Base-by-base conservation (phyloP, 805 yeast species). In the Wickerhamiella bombiphila region DNA sequence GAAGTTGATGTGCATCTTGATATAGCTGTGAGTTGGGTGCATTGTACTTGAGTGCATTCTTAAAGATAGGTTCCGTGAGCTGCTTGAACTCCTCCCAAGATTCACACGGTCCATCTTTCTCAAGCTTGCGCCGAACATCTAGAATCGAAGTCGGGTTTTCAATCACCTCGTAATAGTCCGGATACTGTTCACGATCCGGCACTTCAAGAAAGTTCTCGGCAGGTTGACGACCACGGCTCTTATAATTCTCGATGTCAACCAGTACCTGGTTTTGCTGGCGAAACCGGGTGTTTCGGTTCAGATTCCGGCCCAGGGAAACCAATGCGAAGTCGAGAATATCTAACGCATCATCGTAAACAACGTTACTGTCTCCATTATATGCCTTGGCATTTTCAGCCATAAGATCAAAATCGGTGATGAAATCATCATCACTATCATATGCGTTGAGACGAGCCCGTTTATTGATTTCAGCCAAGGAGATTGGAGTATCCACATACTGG, bases 31-130 rank as follows among this genome's bases (percentile, higher is more conserved):
- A 72, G 1, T 70, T 72, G 37, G 79, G 79, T 42, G 74, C 79
- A 56, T 86, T 88, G 58, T 75, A 88, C 1, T 67, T 55, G 52
- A 74, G 73, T 2, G 96, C 94, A 57, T 91, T 91, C 32, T 64
- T 52, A 60, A 86, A 85, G 11, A 88, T 75, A 37, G 76, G 60
- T 21, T 63, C 59, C 5, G 78, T 63, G 36, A 76, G 78, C 16
- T 64, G 66, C 39, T 68, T 59, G 50, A 83, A 80, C 35, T 66
- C 72, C 26, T 68, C 70, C 40, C 82, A 65, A 29, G 69, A 67
- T 3, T 65, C 62, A 42, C 72, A 70, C 22, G 69, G 65, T 18
- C 73, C 71, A 7, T 35, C 21, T 14, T 56, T 57, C 14, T 69
- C 69, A 31, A 85, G 52, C 35, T 69, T 68, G 16, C 59, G 59